Evolutionary conservation across 768 basidiomycete genomes (phyloP).

Genomic region (Termitomyces heimii): DNA sequence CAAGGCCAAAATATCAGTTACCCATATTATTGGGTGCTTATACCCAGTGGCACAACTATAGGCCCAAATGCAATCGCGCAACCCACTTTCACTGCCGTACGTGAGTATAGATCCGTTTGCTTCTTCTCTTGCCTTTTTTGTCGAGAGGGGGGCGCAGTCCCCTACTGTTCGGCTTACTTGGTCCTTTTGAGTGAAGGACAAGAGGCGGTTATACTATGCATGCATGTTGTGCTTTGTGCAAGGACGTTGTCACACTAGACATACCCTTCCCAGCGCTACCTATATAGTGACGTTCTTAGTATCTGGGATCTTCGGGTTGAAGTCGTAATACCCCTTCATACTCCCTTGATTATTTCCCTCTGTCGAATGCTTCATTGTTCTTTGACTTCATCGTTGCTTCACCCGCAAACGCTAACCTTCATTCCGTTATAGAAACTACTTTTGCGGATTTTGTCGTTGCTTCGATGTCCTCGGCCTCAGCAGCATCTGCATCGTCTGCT

Average conservation of each 20-base stretch:
- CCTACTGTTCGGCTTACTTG: neutral
- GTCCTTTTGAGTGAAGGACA: neutral
- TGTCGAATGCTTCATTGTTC: neutral
- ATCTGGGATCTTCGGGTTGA: neutral
- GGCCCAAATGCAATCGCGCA: slow-evolving; percentile 59
- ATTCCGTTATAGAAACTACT: slow-evolving; percentile 57
- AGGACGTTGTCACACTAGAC: neutral
- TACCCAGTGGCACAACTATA: slow-evolving; percentile 47
- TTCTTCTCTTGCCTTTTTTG: neutral
- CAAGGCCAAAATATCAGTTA: slow-evolving; percentile 49
- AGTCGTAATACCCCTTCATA: neutral
- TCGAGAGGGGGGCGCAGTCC: neutral
- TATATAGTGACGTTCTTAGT: neutral
- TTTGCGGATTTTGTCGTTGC: slow-evolving; percentile 61
- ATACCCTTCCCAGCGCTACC: neutral
- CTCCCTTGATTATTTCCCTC: neutral
- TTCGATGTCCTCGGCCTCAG: slow-evolving; percentile 38
- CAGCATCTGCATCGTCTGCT: slow-evolving; percentile 29
- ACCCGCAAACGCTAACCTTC: neutral
- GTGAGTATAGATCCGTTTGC: slow-evolving; percentile 43
- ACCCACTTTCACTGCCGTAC: slow-evolving; percentile 73
- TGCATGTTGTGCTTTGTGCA: neutral
- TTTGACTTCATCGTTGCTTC: neutral
- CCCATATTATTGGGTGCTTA: slow-evolving; percentile 76
- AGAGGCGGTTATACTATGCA: too few species aligned